Conservation (phyloP, 345 rosid genomes). For the Camelina sativa region DNA sequence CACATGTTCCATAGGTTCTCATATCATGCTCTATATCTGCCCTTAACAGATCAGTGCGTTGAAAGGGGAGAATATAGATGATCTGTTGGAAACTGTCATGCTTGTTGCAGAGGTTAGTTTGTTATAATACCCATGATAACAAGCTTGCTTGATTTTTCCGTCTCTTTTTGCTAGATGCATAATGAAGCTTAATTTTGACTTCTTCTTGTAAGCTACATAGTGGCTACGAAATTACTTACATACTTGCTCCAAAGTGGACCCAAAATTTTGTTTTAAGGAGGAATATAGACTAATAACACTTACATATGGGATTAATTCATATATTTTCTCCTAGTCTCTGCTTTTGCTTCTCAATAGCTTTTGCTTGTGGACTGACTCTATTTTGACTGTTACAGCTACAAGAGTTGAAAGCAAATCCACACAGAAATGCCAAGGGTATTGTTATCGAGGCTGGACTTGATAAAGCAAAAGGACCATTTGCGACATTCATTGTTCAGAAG, state of each 20-base stretch:
- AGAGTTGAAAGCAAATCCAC: conserved; percentile 98
- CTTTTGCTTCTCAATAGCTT: conserved; percentile 25
- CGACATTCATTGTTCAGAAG: conserved; percentile 92
- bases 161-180: conserved; percentile 21
- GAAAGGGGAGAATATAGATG: conserved; percentile 83
- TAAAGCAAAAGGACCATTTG: conserved; percentile 90
- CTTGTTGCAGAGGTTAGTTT: conserved; percentile 96
- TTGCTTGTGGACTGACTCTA: conserved; percentile 39
- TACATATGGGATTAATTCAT: conserved; percentile 20
- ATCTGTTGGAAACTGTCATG: conserved; percentile 91
- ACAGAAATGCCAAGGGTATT: conserved; percentile 91
- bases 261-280: conserved; percentile 23
- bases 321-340: background rate
- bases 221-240: conserved; percentile 16
- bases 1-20: conserved; percentile 25
- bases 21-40: conserved; percentile 40
- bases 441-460: conserved; percentile 95
- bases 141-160: background rate
- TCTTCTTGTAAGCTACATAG: conserved; percentile 11
- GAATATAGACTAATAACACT: conserved; percentile 11
- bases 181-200: conserved; percentile 3
- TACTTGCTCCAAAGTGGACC: conserved; percentile 11
- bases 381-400: conserved; percentile 69
- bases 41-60: conserved; percentile 91
- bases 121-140: conserved; percentile 21